Conservation (phyloP, 768 basidiomycete genomes). For the Flagelloscypha sp. region DNA sequence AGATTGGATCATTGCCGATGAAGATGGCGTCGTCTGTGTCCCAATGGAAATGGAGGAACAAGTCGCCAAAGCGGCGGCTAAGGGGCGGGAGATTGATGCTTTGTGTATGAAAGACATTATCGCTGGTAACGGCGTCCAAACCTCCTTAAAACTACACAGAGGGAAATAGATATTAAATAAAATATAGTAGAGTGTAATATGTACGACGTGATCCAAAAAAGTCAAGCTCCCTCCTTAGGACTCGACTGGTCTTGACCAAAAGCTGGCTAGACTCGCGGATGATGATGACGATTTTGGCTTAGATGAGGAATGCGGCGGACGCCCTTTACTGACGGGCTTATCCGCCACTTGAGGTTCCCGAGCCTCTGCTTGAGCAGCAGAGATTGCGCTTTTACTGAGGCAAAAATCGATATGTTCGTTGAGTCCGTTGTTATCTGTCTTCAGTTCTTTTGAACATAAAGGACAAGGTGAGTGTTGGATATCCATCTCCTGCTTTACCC, state of each 20-base stretch:
- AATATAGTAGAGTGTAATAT: conserved; percentile 5
- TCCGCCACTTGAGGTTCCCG: conserved; percentile 21
- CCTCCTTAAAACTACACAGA: conserved; percentile 72
- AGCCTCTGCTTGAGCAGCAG: conserved; percentile 48
- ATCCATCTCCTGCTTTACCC: too few species aligned
- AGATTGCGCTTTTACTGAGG: conserved; percentile 69
- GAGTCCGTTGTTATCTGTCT: conserved; percentile 66
- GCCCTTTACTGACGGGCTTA: too few species aligned
- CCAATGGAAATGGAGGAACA: conserved; percentile 43
- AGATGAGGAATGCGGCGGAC: too few species aligned
- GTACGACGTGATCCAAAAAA: too few species aligned
- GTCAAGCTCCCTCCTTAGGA: too few species aligned
- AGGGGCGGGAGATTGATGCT: conserved; percentile 58
- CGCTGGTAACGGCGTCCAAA: conserved; percentile 64
- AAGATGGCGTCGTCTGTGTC: conserved; percentile 84
- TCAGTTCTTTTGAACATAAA: conserved; percentile 53
- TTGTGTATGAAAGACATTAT: conserved; percentile 68
- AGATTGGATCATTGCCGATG: conserved; percentile 81
- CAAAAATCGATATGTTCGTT: conserved; percentile 91
- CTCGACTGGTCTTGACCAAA: too few species aligned
- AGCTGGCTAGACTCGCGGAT: too few species aligned
- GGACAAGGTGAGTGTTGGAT: too few species aligned
- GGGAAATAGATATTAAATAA: conserved; percentile 33
- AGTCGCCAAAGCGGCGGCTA: conserved; percentile 51
- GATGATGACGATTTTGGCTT: too few species aligned